These are phyloP conservation scores for Cytospora piceae DNA, from an alignment of 2,329 filamentous ascomycete genomes.

Conservation along the genomic window DNA sequence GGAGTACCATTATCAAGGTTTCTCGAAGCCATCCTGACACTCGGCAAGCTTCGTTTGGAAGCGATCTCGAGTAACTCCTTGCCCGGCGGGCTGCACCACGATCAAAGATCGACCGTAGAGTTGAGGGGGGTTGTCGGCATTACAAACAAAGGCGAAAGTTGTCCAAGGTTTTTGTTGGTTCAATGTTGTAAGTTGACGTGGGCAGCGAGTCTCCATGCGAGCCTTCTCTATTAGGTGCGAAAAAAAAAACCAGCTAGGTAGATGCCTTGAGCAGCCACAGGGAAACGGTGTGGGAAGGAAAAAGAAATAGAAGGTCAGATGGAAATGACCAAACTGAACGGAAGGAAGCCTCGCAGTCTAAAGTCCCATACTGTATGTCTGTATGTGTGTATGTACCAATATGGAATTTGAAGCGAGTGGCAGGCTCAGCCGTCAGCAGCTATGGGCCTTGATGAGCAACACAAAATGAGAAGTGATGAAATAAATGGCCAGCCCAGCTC, in stretches of 20 bases:
- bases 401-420: slow-evolving; percentile 22
- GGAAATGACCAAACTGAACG: background rate
- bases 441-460: slow-evolving; percentile 1
- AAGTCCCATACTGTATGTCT: background rate
- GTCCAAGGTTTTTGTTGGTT: slow-evolving; percentile 8
- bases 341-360: slow-evolving; percentile 10
- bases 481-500: background rate
- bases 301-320: slow-evolving; percentile 1
- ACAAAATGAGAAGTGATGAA: background rate
- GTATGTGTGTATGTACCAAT: slow-evolving; percentile 7
- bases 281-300: background rate
- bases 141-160: slow-evolving; percentile 15
- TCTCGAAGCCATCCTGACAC: slow-evolving; percentile 41
- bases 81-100: background rate
- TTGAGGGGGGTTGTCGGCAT: slow-evolving; percentile 16
- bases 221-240: slow-evolving; percentile 7
- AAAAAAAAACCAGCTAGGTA: background rate
- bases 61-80: background rate
- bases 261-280: background rate
- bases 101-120: background rate
- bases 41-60: background rate
- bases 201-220: slow-evolving; percentile 8
- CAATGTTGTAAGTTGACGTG: slow-evolving; percentile 23
- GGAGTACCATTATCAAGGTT: slow-evolving; percentile 41
- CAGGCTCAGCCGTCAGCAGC: slow-evolving; percentile 7